Percentiles rank a stretch among this genome's conserved stretches.
These are phyloP conservation scores for Amphibolis antarctica DNA, from an alignment of 106 monocot genomes.

Conservation along the genomic window DNA sequence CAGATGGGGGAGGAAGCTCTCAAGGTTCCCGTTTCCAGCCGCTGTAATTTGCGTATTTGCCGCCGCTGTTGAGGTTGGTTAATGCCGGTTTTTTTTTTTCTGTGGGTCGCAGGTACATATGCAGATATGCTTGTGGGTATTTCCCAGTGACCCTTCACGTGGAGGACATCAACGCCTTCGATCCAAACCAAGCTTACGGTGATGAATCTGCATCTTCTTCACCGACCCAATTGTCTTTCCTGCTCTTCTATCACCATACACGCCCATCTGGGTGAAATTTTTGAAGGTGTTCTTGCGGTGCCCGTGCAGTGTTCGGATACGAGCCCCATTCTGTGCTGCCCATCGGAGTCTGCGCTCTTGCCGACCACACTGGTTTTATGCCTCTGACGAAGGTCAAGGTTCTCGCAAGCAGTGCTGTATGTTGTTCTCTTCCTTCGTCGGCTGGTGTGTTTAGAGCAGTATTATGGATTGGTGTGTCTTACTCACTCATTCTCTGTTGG, in stretches of 20 bases:
- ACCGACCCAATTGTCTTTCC: background rate
- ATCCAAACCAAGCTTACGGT: slow-evolving; percentile 72
- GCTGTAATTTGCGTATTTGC: background rate
- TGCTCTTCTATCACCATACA: slow-evolving; percentile 13
- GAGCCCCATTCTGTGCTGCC: slow-evolving; percentile 94
- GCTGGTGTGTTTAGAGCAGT: too few relatives aligned
- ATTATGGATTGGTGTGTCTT: background rate
- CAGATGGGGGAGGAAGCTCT: slow-evolving; percentile 35
- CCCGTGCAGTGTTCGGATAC: slow-evolving; percentile 68
- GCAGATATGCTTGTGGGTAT: slow-evolving; percentile 59
- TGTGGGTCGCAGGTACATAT: slow-evolving; percentile 37
- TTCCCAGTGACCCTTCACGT: slow-evolving; percentile 78
- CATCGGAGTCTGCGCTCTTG: slow-evolving; percentile 46
- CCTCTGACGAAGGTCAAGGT: slow-evolving; percentile 70
- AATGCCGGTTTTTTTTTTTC: background rate
- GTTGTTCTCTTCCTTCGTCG: slow-evolving; percentile 3
- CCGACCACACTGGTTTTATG: slow-evolving; percentile 66
- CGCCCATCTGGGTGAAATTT: slow-evolving; percentile 2
- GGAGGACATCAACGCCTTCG: slow-evolving; percentile 63
- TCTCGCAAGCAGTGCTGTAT: slow-evolving; percentile 93
- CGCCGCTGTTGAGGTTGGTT: background rate
- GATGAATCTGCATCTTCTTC: background rate
- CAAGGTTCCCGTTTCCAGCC: slow-evolving; percentile 26
- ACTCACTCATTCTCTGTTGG: background rate
- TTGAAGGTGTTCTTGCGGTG: background rate